phyloP scores from a whole-genome alignment of 1,284 basidiomycete species.

The Rhodotorula sp. region DNA sequence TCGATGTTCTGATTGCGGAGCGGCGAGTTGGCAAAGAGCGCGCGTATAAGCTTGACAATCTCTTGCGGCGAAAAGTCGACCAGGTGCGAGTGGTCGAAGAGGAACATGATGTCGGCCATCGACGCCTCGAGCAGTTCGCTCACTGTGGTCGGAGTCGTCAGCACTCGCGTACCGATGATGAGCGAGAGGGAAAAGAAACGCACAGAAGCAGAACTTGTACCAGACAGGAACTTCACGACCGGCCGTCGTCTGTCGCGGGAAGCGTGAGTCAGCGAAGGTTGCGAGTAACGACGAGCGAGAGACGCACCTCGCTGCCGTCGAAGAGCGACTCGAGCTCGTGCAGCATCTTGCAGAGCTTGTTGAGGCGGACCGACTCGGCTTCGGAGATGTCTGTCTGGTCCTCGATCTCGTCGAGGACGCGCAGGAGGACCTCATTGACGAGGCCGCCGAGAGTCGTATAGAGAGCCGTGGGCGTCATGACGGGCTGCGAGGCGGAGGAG shows the following conservation, averaged over 20 bases:
- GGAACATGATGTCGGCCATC: constrained; percentile 83
- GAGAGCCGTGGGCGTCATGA: constrained; percentile 45
- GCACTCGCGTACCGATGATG: no score
- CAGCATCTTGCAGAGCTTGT: constrained; percentile 75
- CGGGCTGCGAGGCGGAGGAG: constrained; percentile 38
- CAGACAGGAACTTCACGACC: constrained; percentile 71
- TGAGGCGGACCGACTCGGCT: constrained; percentile 77
- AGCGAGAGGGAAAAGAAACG: no score
- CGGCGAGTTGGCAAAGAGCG: constrained; percentile 87
- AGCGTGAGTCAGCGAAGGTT: constrained; percentile 38
- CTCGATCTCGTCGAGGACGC: constrained; percentile 72
- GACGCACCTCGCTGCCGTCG: constrained; percentile 59
- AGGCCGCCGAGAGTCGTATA: constrained; percentile 62
- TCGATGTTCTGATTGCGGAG: constrained; percentile 75
- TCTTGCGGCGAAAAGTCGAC: constrained; percentile 87
- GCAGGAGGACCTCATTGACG: constrained; percentile 67
- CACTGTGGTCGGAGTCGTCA: constrained; percentile 46
- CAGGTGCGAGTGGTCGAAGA: constrained; percentile 86
- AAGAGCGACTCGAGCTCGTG: constrained; percentile 75
- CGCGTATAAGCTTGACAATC: constrained; percentile 74
- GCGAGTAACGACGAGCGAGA: neutral
- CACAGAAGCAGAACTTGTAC: constrained; percentile 83
- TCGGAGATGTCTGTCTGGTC: constrained; percentile 83
- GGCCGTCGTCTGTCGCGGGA: constrained; percentile 48
- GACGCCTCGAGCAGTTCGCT: constrained; percentile 86